Evolutionary conservation across 495 filamentous ascomycete species (phyloP).

Genomic region (Xylaria venustula): DNA sequence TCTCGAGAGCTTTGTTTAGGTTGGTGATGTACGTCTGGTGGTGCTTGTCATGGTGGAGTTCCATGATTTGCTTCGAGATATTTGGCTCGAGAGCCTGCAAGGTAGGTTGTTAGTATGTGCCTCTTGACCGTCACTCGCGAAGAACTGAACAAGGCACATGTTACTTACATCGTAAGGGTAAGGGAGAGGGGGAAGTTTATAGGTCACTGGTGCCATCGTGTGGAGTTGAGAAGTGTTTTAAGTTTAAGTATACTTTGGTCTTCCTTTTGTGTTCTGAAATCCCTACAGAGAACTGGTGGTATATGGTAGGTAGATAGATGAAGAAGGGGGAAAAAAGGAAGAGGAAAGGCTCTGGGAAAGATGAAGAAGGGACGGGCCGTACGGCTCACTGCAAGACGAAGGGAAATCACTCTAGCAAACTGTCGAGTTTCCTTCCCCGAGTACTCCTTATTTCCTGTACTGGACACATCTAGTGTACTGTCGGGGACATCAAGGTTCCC

Average conservation of each 20-base stretch:
- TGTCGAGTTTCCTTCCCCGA: no score
- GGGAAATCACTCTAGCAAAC: no score
- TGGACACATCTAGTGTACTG: no score
- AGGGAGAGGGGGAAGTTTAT: constrained; percentile 14
- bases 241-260: not conserved
- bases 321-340: not conserved
- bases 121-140: not conserved
- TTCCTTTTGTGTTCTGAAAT: not conserved
- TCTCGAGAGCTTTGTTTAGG: constrained; percentile 61
- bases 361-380: not conserved
- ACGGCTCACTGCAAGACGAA: no score
- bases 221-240: not conserved
- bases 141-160: not conserved
- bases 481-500: constrained; percentile 9
- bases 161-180: constrained; percentile 17
- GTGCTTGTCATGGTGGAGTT: constrained; percentile 73
- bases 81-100: constrained; percentile 74
- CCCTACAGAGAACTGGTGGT: no score
- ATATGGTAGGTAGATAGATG: not conserved
- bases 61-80: constrained; percentile 95
- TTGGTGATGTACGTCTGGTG: constrained; percentile 72
- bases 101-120: constrained; percentile 12
- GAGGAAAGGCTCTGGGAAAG: not conserved
- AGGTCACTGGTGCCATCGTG: constrained; percentile 1
- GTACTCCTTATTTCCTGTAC: no score